Evolutionary conservation across 225 moss, liverwort and hornwort genomes (phyloP).

Genomic region (Pseudoscleropodium purum): DNA sequence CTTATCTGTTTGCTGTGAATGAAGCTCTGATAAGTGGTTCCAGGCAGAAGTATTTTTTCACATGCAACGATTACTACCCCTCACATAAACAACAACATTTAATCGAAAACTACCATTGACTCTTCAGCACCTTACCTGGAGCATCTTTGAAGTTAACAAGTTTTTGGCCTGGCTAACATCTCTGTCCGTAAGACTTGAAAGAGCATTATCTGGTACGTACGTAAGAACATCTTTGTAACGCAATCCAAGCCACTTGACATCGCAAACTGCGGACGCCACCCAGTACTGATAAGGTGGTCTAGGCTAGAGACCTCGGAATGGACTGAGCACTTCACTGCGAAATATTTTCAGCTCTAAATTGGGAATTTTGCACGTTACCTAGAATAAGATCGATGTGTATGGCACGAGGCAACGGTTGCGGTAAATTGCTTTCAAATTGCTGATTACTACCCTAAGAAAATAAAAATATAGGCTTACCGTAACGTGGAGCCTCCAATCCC

Average conservation of each 20-base stretch:
- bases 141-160: constrained; percentile 66
- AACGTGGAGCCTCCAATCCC: constrained; percentile 73
- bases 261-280: constrained; percentile 50
- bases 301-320: neutral
- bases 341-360: neutral
- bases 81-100: neutral
- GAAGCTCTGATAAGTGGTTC: neutral
- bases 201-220: constrained; percentile 42
- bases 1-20: neutral
- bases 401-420: neutral
- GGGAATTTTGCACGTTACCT: neutral
- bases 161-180: constrained; percentile 54
- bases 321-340: neutral
- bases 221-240: constrained; percentile 44
- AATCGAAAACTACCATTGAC: neutral
- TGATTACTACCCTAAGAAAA: neutral
- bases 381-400: neutral
- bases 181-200: constrained; percentile 48
- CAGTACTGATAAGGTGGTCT: neutral
- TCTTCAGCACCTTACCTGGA: constrained; percentile 39
- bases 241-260: constrained; percentile 95
- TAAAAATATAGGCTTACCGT: constrained; percentile 30
- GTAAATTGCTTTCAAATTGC: neutral
- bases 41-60: neutral
- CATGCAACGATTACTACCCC: neutral